These are phyloP conservation scores for Gremmenia infestans DNA, from an alignment of 2,329 filamentous ascomycete genomes.

Conservation along the genomic window DNA sequence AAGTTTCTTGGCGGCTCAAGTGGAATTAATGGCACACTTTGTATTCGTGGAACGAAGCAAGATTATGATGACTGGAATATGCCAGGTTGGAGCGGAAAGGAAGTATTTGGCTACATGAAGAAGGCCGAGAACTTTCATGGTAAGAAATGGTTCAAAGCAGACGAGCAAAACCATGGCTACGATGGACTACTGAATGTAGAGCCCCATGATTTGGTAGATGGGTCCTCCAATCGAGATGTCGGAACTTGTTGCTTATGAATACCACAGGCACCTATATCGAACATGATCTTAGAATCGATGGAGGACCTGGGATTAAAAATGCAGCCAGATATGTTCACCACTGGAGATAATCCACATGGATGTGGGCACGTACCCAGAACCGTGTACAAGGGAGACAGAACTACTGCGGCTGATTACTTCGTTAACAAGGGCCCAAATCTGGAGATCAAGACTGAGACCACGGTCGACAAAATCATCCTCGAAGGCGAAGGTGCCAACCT, in stretches of 20 bases:
- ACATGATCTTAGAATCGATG: conserved; percentile 50
- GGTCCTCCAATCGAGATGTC: background rate
- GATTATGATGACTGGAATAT: conserved; percentile 51
- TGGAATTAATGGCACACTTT: conserved; percentile 46
- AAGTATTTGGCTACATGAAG: conserved; percentile 51
- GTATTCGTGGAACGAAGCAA: conserved; percentile 44
- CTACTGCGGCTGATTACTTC: conserved; percentile 50
- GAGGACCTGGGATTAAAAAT: conserved; percentile 48
- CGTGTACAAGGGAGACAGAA: conserved; percentile 46
- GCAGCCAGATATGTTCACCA: conserved; percentile 56
- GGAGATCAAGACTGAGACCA: conserved; percentile 42
- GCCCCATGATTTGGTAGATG: conserved; percentile 48
- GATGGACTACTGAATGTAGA: conserved; percentile 50
- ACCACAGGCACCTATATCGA: conserved; percentile 43
- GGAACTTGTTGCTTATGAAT: background rate
- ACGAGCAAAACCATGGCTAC: conserved; percentile 43
- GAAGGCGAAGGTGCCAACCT: conserved; percentile 33
- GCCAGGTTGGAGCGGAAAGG: conserved; percentile 51
- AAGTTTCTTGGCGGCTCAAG: conserved; percentile 46
- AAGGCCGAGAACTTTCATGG: conserved; percentile 55
- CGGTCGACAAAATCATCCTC: conserved; percentile 49
- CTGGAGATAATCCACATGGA: conserved; percentile 46
- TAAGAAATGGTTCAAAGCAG: conserved; percentile 52
- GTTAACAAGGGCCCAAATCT: conserved; percentile 33
- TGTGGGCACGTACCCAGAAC: conserved; percentile 52